Conservation (phyloP, 192 early-diverging fungal genomes). For the Podila minutissima region DNA sequence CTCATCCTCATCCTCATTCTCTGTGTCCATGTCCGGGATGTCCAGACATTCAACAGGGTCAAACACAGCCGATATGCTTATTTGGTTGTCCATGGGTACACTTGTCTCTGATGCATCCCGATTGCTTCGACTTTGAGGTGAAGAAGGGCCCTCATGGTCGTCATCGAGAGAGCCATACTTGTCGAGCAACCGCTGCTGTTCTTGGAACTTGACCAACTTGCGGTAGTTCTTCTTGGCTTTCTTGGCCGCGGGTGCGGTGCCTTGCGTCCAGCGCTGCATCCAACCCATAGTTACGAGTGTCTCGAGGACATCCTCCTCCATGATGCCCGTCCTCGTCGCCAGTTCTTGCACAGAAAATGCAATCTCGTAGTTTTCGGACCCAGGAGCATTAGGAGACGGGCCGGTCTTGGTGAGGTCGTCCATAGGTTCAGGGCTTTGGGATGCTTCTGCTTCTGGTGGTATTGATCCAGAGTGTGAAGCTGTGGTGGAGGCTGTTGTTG, state of each 20-base stretch:
- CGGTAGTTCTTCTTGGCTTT: constrained; percentile 31
- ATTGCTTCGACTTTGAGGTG: not conserved
- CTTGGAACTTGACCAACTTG: constrained; percentile 34
- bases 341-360: constrained; percentile 62
- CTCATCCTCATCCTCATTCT: constrained; percentile 7
- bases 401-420: not conserved
- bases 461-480: not conserved
- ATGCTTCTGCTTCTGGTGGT: not conserved
- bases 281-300: constrained; percentile 70
- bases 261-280: constrained; percentile 61
- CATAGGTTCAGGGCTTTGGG: constrained; percentile 1
- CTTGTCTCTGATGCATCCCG: no score
- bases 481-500: not conserved
- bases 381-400: not conserved
- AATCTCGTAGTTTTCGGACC: constrained; percentile 8
- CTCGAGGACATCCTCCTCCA: constrained; percentile 75
- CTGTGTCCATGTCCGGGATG: constrained; percentile 23
- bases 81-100: not conserved
- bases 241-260: not conserved
- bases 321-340: constrained; percentile 69
- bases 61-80: constrained; percentile 2
- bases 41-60: constrained; percentile 34
- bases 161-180: constrained; percentile 14
- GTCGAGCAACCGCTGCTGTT: constrained; percentile 30
- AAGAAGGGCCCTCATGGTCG: not conserved